Base-by-base conservation (phyloP, 495 filamentous ascomycete species). In the Aspergillus sclerotioniger region DNA sequence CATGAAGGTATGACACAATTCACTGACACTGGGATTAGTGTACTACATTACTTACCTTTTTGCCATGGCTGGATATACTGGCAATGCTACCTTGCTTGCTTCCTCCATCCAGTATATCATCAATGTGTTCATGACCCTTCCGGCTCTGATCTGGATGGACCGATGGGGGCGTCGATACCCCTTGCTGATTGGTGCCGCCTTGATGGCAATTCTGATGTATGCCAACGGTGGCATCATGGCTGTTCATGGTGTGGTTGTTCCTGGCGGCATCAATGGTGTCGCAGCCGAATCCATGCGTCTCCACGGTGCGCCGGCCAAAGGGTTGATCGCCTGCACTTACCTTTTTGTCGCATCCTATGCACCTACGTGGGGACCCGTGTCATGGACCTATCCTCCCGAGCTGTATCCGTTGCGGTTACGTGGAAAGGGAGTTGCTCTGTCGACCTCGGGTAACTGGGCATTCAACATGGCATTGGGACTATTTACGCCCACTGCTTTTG, bases 381-480 rank as follows among this genome's bases (percentile, higher is more conserved):
- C 82, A 0, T 88, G 84, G 84, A 69, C 84, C 1, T 88, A 87
- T 57, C 86, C 86, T 0, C 79, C 85, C 0, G 86, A 89, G 67
- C 80, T 89, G 43, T 88, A 83, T 68, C 86, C 86, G 0, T 71
- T 87, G 6, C 75, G 82, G 25, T 72, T 87, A 15, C 80, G 86
- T 41, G 84, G 82, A 1, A 86, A 87, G 62, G 86, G 67, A 44
- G 85, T 90, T 7, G 84, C 87, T 7, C 72, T 91, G 17, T 73
- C 82, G 17, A 90, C 88, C 0, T 76, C 85, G 21, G 82, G 82
- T 3, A 91, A 92, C 71, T 90, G 87, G 87, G 77, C 88, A 15
- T 90, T 89, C 78, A 90, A 89, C 75, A 89, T 89, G 62, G 87
- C 86, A 0, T 69, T 90, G 4, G 87, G 84, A 5, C 79, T 87